Conservation (phyloP, 2,329 filamentous ascomycete genomes). For the Blastomyces emzantsi region DNA sequence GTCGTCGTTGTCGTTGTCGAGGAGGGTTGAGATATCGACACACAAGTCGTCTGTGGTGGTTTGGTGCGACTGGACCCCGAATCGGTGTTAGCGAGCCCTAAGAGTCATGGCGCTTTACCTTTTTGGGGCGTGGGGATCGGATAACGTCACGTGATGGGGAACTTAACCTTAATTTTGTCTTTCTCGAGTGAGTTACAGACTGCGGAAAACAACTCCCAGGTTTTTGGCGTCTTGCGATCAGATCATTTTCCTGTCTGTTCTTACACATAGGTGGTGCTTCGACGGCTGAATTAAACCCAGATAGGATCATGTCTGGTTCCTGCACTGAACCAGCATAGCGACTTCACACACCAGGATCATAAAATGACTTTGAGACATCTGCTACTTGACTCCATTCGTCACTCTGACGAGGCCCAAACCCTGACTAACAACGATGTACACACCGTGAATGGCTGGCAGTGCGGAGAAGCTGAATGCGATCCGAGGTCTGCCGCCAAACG, state of each 20-base stretch:
- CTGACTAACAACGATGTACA: background rate
- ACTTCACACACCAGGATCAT: background rate
- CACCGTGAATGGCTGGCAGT: background rate
- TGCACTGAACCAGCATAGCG: background rate
- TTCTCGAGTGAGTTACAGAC: background rate
- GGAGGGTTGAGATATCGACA: slow-evolving; percentile 1
- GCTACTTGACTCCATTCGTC: background rate
- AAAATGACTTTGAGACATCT: background rate
- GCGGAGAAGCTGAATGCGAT: background rate
- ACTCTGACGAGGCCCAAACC: background rate
- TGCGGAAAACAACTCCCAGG: too few relatives aligned
- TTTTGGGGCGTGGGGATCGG: background rate
- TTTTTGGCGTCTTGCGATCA: background rate
- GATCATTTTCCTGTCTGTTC: background rate
- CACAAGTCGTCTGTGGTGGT: slow-evolving; percentile 4
- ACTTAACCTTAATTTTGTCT: background rate
- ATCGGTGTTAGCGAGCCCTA: slow-evolving; percentile 8
- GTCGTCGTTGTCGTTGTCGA: slow-evolving; percentile 3
- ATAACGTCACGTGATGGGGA: background rate
- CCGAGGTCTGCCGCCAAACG: background rate
- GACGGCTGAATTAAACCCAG: background rate
- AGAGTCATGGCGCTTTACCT: background rate
- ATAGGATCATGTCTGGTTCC: background rate
- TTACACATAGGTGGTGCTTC: background rate
- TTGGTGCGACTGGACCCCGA: slow-evolving; percentile 4